A percentile compares a stretch with the other conserved stretches of the same genome.
Evolutionary conservation across 2,329 filamentous ascomycete species (phyloP).

Genomic region (Talaromyces sp.): DNA sequence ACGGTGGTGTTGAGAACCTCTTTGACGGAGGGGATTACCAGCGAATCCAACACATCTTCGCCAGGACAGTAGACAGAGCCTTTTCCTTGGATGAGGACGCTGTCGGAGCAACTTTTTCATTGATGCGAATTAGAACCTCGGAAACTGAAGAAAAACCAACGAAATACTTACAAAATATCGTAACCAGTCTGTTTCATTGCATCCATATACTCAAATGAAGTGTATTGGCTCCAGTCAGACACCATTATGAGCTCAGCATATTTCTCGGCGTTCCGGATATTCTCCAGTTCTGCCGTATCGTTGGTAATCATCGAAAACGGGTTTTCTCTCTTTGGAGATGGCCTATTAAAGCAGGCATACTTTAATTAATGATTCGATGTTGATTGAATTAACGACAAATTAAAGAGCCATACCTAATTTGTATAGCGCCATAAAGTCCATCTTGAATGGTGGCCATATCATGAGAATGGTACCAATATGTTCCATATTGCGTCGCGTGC

Average conservation of each 20-base stretch:
- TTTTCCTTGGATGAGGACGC: constrained; percentile 60
- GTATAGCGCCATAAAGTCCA: constrained; percentile 55
- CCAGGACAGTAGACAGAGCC: constrained; percentile 19
- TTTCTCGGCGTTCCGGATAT: constrained; percentile 49
- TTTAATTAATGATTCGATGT: not conserved
- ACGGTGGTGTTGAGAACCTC: constrained; percentile 18
- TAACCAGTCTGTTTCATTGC: constrained; percentile 10
- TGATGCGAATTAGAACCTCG: not conserved
- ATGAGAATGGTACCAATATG: constrained; percentile 61
- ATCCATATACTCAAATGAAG: constrained; percentile 39
- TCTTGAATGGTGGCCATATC: constrained; percentile 54
- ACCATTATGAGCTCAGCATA: constrained; percentile 48
- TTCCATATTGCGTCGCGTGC: constrained; percentile 54
- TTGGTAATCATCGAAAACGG: constrained; percentile 26
- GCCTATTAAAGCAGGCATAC: constrained; percentile 8
- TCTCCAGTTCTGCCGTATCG: constrained; percentile 29
- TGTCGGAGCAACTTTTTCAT: constrained; percentile 52
- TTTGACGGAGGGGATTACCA: constrained; percentile 3
- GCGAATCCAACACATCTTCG: constrained; percentile 7
- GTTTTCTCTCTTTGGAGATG: constrained; percentile 18
- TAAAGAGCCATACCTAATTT: constrained; percentile 31
- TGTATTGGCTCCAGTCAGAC: constrained; percentile 54
- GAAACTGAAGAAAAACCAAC: not conserved
- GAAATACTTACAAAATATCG: constrained; percentile 10
- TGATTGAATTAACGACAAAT: not conserved